Percentiles rank a stretch among this genome's conserved stretches.
Evolutionary conservation across 108 stramenopile species (phyloP).

Genomic region (Cyclotella kingstonii): DNA sequence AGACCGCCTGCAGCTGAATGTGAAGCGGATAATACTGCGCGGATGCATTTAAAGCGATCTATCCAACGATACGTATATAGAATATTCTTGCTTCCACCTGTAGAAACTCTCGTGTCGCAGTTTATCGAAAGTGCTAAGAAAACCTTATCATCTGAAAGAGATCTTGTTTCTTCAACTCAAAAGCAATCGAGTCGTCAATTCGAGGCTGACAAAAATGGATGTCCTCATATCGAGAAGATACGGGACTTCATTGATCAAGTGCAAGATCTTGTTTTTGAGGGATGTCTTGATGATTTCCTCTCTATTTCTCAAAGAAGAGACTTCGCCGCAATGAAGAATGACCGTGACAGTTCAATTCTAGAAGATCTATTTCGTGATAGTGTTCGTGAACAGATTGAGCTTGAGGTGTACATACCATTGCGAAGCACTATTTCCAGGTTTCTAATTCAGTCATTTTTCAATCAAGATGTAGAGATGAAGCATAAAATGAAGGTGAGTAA

Average conservation of each 20-base stretch:
- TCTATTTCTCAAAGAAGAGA: conserved; percentile 55
- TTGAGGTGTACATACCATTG: conserved; percentile 83
- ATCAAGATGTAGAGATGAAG: conserved; percentile 81
- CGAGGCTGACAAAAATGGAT: conserved; percentile 34
- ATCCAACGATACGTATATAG: conserved; percentile 76
- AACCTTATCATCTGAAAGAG: conserved; percentile 35
- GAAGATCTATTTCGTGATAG: conserved; percentile 72
- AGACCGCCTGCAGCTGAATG: conserved; percentile 23
- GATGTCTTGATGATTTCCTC: conserved; percentile 66
- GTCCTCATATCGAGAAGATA: conserved; percentile 55
- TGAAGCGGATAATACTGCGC: conserved; percentile 39
- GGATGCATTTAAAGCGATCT: conserved; percentile 60
- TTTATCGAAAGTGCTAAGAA: conserved; percentile 63
- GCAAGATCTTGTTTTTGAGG: conserved; percentile 75
- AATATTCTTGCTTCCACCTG: conserved; percentile 66
- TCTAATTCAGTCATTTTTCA: conserved; percentile 79
- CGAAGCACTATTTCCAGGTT: conserved; percentile 73
- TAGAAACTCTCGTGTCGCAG: conserved; percentile 54
- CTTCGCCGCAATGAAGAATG: conserved; percentile 40
- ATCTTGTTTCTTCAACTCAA: conserved; percentile 30
- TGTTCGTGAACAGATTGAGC: conserved; percentile 81
- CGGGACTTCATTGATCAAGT: conserved; percentile 70
- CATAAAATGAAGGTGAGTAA: conserved; percentile 61
- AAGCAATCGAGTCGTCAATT: conserved; percentile 26
- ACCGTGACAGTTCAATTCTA: conserved; percentile 32